phyloP scores from a whole-genome alignment of 2,329 filamentous ascomycete species.

The Arthrobotrys pseudoclavata region DNA sequence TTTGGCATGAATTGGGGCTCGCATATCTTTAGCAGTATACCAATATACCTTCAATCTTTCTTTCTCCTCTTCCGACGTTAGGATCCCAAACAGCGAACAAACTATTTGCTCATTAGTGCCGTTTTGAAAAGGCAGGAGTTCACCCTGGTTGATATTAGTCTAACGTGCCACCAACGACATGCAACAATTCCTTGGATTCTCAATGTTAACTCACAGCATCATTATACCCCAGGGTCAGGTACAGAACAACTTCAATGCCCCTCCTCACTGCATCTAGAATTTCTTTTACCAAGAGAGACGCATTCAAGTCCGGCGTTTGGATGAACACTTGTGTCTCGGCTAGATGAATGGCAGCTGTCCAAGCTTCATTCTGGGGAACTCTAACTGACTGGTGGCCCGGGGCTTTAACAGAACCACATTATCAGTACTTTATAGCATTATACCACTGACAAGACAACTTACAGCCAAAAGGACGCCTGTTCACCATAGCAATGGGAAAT shows the following conservation, averaged over 20 bases:
- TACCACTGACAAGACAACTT: background rate
- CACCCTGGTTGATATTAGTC: slow-evolving; percentile 69
- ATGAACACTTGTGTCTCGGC: slow-evolving; percentile 78
- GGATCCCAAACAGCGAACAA: slow-evolving; percentile 71
- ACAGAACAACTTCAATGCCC: slow-evolving; percentile 77
- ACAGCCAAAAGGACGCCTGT: slow-evolving; percentile 72
- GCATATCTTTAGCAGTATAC: slow-evolving; percentile 82
- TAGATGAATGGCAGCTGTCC: slow-evolving; percentile 77
- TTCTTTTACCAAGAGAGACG: slow-evolving; percentile 75
- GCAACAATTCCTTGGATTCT: background rate
- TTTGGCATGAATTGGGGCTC: slow-evolving; percentile 75
- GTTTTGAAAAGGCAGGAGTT: slow-evolving; percentile 80
- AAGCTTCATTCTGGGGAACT: slow-evolving; percentile 79
- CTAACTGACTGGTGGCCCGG: slow-evolving; percentile 50
- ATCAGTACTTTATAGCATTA: background rate
- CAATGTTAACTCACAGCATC: slow-evolving; percentile 70
- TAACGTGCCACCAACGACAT: background rate
- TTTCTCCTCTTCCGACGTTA: slow-evolving; percentile 69
- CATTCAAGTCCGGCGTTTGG: slow-evolving; percentile 82
- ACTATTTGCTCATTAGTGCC: slow-evolving; percentile 81
- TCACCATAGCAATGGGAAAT: slow-evolving; percentile 80
- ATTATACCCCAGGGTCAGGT: slow-evolving; percentile 83
- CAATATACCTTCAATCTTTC: slow-evolving; percentile 74
- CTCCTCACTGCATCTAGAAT: slow-evolving; percentile 76
- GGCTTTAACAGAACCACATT: background rate